Conservation (phyloP, 192 early-diverging fungal species). For the Entomortierella parvispora region DNA sequence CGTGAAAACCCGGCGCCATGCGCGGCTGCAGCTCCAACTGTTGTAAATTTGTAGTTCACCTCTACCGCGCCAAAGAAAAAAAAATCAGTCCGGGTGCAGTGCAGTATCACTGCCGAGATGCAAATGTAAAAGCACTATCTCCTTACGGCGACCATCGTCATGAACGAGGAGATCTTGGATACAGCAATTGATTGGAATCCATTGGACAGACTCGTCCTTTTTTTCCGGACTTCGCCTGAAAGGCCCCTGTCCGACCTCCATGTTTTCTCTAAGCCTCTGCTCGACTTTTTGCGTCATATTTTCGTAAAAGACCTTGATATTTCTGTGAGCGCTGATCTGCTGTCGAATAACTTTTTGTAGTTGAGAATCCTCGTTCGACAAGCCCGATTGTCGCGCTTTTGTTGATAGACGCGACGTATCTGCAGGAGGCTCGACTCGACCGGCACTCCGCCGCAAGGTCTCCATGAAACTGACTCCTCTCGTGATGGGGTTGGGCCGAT, state of each 20-base stretch:
- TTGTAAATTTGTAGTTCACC: slow-evolving; percentile 39
- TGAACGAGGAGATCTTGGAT: slow-evolving; percentile 42
- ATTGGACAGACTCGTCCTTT: slow-evolving; percentile 41
- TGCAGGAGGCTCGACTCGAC: not conserved
- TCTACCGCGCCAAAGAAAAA: slow-evolving; percentile 7
- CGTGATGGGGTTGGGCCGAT: slow-evolving; percentile 41
- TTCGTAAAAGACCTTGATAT: slow-evolving; percentile 38
- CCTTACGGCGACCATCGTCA: slow-evolving; percentile 31
- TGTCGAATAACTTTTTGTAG: slow-evolving; percentile 38
- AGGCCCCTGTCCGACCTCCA: slow-evolving; percentile 39
- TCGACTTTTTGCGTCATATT: slow-evolving; percentile 31
- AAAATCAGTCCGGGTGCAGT: not conserved
- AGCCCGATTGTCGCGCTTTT: slow-evolving; percentile 24
- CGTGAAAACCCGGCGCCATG: slow-evolving; percentile 33
- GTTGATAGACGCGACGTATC: slow-evolving; percentile 7
- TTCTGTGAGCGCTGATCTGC: slow-evolving; percentile 40
- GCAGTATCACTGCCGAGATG: not conserved
- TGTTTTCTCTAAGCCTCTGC: slow-evolving; percentile 33
- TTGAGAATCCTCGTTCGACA: slow-evolving; percentile 33
- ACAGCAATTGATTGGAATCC: slow-evolving; percentile 45
- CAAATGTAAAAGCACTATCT: not conserved
- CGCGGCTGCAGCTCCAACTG: slow-evolving; percentile 37
- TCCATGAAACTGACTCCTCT: slow-evolving; percentile 39
- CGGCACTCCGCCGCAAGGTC: slow-evolving; percentile 13
- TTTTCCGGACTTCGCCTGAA: slow-evolving; percentile 44